A percentile compares a stretch with the other conserved stretches of the same genome.
These are phyloP conservation scores for Mycena citricolor DNA, from an alignment of 1,284 basidiomycete species.

Conservation along the genomic window DNA sequence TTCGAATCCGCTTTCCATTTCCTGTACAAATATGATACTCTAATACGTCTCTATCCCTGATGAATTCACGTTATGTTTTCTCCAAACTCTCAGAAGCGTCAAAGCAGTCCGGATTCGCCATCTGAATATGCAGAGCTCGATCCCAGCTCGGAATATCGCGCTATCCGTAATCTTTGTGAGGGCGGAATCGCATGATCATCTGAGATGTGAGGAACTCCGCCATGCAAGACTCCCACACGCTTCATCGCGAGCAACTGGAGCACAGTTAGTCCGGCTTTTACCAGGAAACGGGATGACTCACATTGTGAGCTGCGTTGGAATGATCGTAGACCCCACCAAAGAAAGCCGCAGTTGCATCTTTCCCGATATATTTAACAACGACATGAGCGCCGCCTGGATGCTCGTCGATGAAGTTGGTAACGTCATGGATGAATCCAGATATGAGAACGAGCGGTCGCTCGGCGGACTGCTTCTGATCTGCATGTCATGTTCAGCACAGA, in stretches of 20 bases:
- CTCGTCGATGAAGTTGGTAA: slow-evolving; percentile 71
- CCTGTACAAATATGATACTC: too few species aligned
- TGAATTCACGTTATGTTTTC: too few species aligned
- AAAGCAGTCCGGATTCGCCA: too few species aligned
- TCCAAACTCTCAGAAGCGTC: too few species aligned
- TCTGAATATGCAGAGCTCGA: too few species aligned
- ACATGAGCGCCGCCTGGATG: slow-evolving; percentile 76
- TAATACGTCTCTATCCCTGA: too few species aligned
- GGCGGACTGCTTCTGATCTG: slow-evolving; percentile 62
- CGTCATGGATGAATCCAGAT: slow-evolving; percentile 81
- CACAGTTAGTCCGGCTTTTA: slow-evolving; percentile 23
- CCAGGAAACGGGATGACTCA: slow-evolving; percentile 30
- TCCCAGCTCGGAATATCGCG: slow-evolving; percentile 48
- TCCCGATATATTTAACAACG: slow-evolving; percentile 64
- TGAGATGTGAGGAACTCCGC: slow-evolving; percentile 43
- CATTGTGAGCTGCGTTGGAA: slow-evolving; percentile 77
- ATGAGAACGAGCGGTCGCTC: slow-evolving; percentile 68
- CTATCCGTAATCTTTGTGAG: slow-evolving; percentile 52
- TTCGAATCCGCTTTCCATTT: too few species aligned
- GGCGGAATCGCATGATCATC: slow-evolving; percentile 54
- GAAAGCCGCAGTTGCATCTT: slow-evolving; percentile 80
- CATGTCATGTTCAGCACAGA: background rate
- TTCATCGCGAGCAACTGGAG: slow-evolving; percentile 71
- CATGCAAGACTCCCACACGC: slow-evolving; percentile 73
- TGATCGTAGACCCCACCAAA: slow-evolving; percentile 85